Percentiles rank a stretch among this genome's conserved stretches.
Conservation (phyloP, 306 rosid species). For the Acacia melanoxylon region DNA sequence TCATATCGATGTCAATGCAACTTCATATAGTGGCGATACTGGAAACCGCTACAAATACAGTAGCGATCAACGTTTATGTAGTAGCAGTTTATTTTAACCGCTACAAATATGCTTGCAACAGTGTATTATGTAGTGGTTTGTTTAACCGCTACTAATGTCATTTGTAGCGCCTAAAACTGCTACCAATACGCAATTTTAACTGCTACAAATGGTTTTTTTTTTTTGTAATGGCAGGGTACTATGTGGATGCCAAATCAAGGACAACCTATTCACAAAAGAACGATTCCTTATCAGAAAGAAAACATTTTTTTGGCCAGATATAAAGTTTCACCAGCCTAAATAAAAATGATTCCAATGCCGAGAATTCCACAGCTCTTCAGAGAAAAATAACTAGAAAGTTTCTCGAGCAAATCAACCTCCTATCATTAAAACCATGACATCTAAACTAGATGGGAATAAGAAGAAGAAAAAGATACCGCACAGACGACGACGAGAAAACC, state of each 20-base stretch:
- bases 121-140: too few relatives aligned
- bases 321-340: neutral
- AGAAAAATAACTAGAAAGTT: neutral
- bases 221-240: neutral
- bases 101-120: too few relatives aligned
- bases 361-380: neutral
- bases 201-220: too few relatives aligned
- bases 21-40: too few relatives aligned
- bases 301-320: neutral
- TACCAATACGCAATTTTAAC: too few relatives aligned
- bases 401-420: neutral
- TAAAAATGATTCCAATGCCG: slow-evolving; percentile 2
- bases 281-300: neutral
- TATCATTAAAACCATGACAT: neutral
- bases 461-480: slow-evolving; percentile 11
- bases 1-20: too few relatives aligned
- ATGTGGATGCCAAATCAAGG: neutral
- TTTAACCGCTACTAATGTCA: too few relatives aligned
- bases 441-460: neutral
- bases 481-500: neutral
- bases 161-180: too few relatives aligned
- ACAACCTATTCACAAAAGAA: neutral
- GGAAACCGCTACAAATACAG: too few relatives aligned
- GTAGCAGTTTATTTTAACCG: too few relatives aligned
- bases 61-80: too few relatives aligned